These are phyloP conservation scores for Leishmania braziliensis DNA, from an alignment of 208 protist genomes.

Conservation along the genomic window DNA sequence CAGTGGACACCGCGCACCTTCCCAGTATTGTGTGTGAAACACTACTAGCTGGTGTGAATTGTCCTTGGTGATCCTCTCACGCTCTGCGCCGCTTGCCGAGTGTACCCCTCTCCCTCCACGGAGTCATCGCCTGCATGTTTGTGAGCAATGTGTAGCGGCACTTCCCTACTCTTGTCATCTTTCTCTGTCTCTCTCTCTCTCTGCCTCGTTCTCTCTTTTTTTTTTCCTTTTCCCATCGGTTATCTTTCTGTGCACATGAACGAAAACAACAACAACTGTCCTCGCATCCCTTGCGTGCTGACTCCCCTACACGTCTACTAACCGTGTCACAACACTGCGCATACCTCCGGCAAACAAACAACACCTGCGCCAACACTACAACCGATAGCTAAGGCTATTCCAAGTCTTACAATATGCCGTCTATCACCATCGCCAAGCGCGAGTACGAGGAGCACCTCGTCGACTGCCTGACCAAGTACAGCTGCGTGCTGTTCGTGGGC, in stretches of 20 bases:
- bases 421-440: slow-evolving; percentile 74
- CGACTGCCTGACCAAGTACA: slow-evolving; percentile 94
- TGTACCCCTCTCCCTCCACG: neutral
- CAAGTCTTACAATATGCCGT: slow-evolving; percentile 34
- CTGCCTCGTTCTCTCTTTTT: neutral
- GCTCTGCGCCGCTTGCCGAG: neutral
- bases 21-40: neutral
- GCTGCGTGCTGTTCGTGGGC: slow-evolving; percentile 94
- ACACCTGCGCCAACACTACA: neutral
- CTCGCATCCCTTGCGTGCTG: neutral
- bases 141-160: neutral
- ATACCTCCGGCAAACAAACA: neutral
- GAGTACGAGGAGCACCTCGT: slow-evolving; percentile 94
- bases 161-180: neutral
- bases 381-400: slow-evolving; percentile 11
- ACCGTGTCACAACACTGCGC: neutral
- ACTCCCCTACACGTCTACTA: neutral
- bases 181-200: too few species aligned
- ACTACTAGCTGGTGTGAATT: neutral
- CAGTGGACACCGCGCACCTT: neutral
- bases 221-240: neutral
- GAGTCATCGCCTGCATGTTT: neutral
- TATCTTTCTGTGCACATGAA: neutral
- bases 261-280: neutral
- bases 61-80: neutral